phyloP scores from a whole-genome alignment of 2,329 filamentous ascomycete species.

The Trichothecium roseum region DNA sequence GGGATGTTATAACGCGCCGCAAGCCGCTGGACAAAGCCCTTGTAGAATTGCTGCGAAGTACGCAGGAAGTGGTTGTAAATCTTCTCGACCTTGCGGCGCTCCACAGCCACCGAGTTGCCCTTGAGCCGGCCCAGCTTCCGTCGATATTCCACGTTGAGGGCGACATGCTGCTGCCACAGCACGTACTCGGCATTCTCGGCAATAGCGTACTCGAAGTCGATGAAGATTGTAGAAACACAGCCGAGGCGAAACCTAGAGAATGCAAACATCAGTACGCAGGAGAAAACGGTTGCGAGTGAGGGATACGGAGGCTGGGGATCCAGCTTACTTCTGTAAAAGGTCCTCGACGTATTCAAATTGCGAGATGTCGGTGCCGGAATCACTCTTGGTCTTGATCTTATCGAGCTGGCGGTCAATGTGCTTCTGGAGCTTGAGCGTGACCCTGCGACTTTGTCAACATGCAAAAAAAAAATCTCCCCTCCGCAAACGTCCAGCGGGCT shows the following conservation, averaged over 20 bases:
- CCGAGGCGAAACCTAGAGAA: conserved; percentile 53
- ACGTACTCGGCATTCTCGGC: conserved; percentile 54
- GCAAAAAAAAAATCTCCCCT: conserved; percentile 5
- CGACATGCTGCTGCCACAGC: conserved; percentile 71
- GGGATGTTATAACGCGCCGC: conserved; percentile 47
- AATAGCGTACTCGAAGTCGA: conserved; percentile 57
- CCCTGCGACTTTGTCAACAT: conserved; percentile 14
- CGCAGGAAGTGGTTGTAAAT: conserved; percentile 79
- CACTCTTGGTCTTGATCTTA: conserved; percentile 25
- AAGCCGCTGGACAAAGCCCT: conserved; percentile 70
- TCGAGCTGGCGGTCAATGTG: conserved; percentile 31
- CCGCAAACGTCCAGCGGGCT: conserved; percentile 2
- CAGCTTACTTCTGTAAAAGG: conserved; percentile 29
- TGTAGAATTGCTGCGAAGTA: conserved; percentile 80
- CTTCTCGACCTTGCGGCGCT: conserved; percentile 69
- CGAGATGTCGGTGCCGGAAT: conserved; percentile 25
- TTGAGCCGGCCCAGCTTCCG: conserved; percentile 51
- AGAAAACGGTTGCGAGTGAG: conserved; percentile 6
- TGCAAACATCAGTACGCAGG: background rate
- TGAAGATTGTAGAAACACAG: conserved; percentile 63
- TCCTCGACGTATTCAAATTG: conserved; percentile 34
- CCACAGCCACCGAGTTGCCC: conserved; percentile 37
- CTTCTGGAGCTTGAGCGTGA: conserved; percentile 32
- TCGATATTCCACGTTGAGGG: conserved; percentile 70
- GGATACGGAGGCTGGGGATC: background rate